Evolutionary conservation across 306 rosid species (phyloP), one percentile per base, ranked within the genome.

Genomic region (Vigna reflexopilosa): DNA sequence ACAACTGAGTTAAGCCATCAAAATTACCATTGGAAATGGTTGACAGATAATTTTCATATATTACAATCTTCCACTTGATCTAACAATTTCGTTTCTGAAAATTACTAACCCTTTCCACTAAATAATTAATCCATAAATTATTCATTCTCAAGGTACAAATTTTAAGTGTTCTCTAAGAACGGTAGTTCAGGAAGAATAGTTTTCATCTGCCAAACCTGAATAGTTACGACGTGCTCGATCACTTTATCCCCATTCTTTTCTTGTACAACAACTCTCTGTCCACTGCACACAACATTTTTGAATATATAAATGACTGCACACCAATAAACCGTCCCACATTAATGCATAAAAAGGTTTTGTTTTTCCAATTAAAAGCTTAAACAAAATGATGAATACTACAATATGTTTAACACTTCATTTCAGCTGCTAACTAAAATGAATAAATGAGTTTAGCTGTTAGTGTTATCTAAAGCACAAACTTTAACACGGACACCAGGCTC

Each of bases 221-320:
- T 80, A 58, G 98, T 93, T 48, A 93, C 98, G 56, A 76, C 96
- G 34, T 88, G 91, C 82, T 96, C 96, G 9, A 85, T 85, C 59
- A 85, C 87, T 83, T 82, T 86, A 74, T 93, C 94, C 44, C 79
- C 94, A 70, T 66, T 83, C 82, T 89, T 88, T 84, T 96, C 99
- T 72, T 89, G 93, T 45, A 91, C 93, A 75, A 85, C 67, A 71
- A 93, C 90, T 83, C 99, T 93, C 82, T 93, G 98, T 55, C 96
- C 97, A 61, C 99, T 96, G 81, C 87, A 84, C 86, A 82, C 69
- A 86, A 76, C 51, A 86, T 42, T 72, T 56, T 54, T 22, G 42
- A 77, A 87, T 36, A 75, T 34, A 58, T 54, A 36, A 36, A 36
- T 6, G 8, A 36, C 42, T 36, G 42, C 42, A 36, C 42, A 36